phyloP scores from a whole-genome alignment of 768 basidiomycete species.

The Cystofilobasidium macerans region DNA sequence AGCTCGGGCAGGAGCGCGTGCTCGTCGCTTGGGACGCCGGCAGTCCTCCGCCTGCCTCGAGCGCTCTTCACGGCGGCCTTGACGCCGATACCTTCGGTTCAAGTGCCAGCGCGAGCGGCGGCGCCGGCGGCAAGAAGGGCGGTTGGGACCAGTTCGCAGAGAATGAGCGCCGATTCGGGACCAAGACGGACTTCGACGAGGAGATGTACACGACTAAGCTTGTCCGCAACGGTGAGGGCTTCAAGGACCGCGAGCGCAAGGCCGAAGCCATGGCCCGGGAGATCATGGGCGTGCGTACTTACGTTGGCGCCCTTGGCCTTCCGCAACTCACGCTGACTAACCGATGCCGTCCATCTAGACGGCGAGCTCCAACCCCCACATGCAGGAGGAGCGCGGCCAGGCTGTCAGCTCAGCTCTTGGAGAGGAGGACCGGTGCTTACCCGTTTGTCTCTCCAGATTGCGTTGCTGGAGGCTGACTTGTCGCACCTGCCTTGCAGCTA shows the following conservation, averaged over 20 bases:
- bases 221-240: constrained; percentile 72
- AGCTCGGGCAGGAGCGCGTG: constrained; percentile 25
- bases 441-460: too few relatives aligned
- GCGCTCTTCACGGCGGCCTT: background rate
- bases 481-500: constrained; percentile 51
- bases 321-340: background rate
- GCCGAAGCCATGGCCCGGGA: constrained; percentile 83
- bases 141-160: constrained; percentile 85
- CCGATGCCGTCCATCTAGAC: constrained; percentile 40
- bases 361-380: constrained; percentile 61
- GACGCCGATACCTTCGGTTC: constrained; percentile 16
- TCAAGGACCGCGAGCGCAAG: constrained; percentile 72
- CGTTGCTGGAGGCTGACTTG: too few relatives aligned
- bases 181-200: constrained; percentile 84
- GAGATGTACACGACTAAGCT: constrained; percentile 89
- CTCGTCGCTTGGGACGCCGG: constrained; percentile 27
- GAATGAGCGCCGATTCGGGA: constrained; percentile 87
- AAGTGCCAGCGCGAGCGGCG: background rate
- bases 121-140: constrained; percentile 23
- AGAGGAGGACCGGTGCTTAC: constrained; percentile 89
- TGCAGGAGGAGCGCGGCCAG: constrained; percentile 75
- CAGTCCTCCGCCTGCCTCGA: constrained; percentile 7
- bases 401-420: constrained; percentile 51
- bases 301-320: background rate
- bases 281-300: constrained; percentile 62